phyloP scores from a whole-genome alignment of 139 green algal species.

The Deuterostichococcus epilithicus region DNA sequence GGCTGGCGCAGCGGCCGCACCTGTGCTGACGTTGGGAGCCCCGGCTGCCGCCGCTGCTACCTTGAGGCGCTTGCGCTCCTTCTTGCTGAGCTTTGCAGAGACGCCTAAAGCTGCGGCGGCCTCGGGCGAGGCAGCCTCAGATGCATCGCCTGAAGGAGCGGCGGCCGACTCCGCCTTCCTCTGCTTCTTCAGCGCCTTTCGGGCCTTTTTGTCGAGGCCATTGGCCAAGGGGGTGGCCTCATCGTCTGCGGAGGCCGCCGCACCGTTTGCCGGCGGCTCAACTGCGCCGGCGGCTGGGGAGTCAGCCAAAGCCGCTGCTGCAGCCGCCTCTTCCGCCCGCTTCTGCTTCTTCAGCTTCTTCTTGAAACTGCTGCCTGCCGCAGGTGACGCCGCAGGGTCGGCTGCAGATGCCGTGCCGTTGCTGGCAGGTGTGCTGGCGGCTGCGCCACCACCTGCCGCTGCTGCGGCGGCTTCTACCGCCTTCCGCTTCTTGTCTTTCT shows the following conservation, averaged over 20 bases:
- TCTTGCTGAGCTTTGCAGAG: not conserved
- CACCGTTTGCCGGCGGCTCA: not conserved
- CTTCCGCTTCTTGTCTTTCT: constrained; percentile 13
- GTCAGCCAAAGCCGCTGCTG: not conserved
- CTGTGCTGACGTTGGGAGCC: not conserved
- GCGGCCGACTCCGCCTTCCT: not conserved
- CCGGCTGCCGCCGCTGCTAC: not conserved
- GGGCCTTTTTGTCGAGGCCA: not conserved
- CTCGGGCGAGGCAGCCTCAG: too few species aligned
- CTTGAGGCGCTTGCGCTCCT: constrained; percentile 9
- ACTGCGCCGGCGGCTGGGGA: not conserved
- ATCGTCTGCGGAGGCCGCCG: too few species aligned
- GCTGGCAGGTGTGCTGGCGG: not conserved
- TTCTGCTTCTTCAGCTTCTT: constrained; percentile 19
- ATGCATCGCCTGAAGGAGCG: not conserved
- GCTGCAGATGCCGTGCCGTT: not conserved
- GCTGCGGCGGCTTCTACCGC: too few species aligned
- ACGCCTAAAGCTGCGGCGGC: not conserved
- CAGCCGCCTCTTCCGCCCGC: not conserved
- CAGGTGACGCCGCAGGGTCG: not conserved
- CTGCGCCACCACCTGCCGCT: not conserved
- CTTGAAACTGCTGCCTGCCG: constrained; percentile 1
- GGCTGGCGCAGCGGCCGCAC: not conserved
- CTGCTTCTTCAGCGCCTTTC: constrained; percentile 9
- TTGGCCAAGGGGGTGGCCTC: too few species aligned